These are phyloP conservation scores for Kitagawia praeruptora DNA, from an alignment of 129 eudicot genomes.

Conservation along the genomic window DNA sequence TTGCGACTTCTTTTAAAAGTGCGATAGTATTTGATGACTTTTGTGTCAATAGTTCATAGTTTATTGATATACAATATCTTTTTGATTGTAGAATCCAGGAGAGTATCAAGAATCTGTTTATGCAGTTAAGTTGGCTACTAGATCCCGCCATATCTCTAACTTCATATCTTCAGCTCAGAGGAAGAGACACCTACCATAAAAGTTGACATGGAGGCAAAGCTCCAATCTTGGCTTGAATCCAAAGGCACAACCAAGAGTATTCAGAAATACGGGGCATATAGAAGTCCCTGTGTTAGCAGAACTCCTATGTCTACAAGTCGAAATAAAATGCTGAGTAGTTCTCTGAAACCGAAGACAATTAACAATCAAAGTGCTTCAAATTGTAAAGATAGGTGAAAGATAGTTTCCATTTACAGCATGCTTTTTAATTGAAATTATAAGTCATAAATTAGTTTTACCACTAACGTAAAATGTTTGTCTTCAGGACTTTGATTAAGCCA, in stretches of 20 bases:
- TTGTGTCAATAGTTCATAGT: background rate
- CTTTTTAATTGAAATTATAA: background rate
- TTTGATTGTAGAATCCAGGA: slow-evolving; percentile 70
- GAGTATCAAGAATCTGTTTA: slow-evolving; percentile 87
- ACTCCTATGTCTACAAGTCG: slow-evolving; percentile 46
- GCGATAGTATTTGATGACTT: background rate
- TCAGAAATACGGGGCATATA: slow-evolving; percentile 21
- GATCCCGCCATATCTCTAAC: slow-evolving; percentile 67
- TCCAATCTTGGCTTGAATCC: slow-evolving; percentile 83
- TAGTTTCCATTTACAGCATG: background rate
- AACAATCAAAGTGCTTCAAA: slow-evolving; percentile 16
- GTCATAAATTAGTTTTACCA: background rate
- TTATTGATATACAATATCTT: background rate
- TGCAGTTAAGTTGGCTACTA: slow-evolving; percentile 90
- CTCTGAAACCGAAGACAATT: slow-evolving; percentile 29
- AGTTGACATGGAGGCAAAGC: slow-evolving; percentile 85
- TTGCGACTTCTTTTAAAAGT: background rate
- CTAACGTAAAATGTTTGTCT: background rate
- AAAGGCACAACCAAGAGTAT: slow-evolving; percentile 68
- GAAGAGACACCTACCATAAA: slow-evolving; percentile 39
- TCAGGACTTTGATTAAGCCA: slow-evolving; percentile 22
- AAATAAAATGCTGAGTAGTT: slow-evolving; percentile 30
- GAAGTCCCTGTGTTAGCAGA: slow-evolving; percentile 28
- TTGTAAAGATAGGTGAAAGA: slow-evolving; percentile 29
- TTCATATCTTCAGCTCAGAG: slow-evolving; percentile 42